Evolutionary conservation across 1,139 yeast genomes (phyloP), one percentile per base, ranked within the genome.

Genomic region (Sugiyamaella neomexicana): DNA sequence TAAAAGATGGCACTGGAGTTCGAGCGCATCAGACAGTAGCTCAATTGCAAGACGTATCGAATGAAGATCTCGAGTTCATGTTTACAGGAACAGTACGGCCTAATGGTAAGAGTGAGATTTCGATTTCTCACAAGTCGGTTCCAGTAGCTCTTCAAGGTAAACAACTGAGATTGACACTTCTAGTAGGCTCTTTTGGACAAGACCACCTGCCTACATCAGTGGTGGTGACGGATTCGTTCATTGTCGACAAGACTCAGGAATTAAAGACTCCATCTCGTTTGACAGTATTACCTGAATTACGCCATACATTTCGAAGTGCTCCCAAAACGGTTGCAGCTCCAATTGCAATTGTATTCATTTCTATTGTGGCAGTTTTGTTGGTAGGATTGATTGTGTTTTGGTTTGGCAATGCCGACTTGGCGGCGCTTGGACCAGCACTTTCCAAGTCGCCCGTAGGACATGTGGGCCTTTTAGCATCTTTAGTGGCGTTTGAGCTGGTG

Each of bases 231-330:
- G 48, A 48, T 37, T 42, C 50, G 10, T 44, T 63, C 17, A 36
- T 39, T 13, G 58, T 60, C n/a, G 61, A 58, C 32, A 36, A 42
- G n/a, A 52, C 56, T 5, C 42, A 50, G 13, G 39, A 47, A 15
- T 52, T 48, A 41, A 42, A 44, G 25, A 44, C 54, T 42, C 64
- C 66, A 0, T 29, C 50, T 27, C 57, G 68, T 27, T 52, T 58
- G 27, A 83, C 79, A 1, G 66, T 75, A 29, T 72, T 78, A 68
- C 83, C 86, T 6, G 95, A 87, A 70, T 86, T 90, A 62, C 75
- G 75, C 61, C 95, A 89, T 68, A 71, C 75, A 47, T 90, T 90
- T 76, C 78, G 77, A 57, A 67, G 73, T 5, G 80, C 81, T 27
- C 83, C 85, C 39, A 70, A 72, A 47, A 81, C 83, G 20, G 84